phyloP scores from a whole-genome alignment of 2,329 filamentous ascomycete species.

The Fusarium equiseti region DNA sequence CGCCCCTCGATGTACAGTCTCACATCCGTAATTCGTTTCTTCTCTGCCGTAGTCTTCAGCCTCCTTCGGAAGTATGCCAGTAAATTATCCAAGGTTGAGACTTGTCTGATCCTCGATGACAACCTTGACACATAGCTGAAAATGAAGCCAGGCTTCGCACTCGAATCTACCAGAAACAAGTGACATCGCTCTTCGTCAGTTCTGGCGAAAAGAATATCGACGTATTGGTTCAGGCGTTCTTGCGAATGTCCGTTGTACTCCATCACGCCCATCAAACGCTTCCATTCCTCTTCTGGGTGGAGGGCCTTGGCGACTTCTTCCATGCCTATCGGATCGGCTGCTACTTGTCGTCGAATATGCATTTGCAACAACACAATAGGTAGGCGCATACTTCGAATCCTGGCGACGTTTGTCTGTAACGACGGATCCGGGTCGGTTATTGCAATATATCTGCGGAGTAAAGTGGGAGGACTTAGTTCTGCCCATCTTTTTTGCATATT shows the following conservation, averaged over 20 bases:
- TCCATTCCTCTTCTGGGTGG: conserved; percentile 44
- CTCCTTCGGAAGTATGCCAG: conserved; percentile 45
- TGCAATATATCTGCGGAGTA: conserved; percentile 44
- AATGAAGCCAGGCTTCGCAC: conserved; percentile 48
- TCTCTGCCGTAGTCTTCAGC: conserved; percentile 29
- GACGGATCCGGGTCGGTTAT: conserved; percentile 8
- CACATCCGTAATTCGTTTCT: neutral
- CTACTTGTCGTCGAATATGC: conserved; percentile 44
- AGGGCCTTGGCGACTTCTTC: conserved; percentile 43
- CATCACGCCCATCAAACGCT: conserved; percentile 34
- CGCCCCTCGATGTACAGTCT: neutral
- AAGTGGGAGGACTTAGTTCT: conserved; percentile 41
- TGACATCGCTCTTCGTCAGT: conserved; percentile 51
- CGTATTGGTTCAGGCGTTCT: conserved; percentile 44
- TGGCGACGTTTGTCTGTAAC: conserved; percentile 38
- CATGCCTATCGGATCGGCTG: conserved; percentile 22
- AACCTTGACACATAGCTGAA: conserved; percentile 50
- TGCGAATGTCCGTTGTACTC: conserved; percentile 38
- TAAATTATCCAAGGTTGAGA: conserved; percentile 44
- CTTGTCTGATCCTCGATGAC: conserved; percentile 42
- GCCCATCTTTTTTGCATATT: conserved; percentile 40
- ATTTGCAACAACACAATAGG: conserved; percentile 52
- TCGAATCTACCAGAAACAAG: conserved; percentile 47
- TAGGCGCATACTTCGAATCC: conserved; percentile 46
- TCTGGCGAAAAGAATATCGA: conserved; percentile 48